Conservation (phyloP, 139 green algal species). For the Picochlorum sp. region DNA sequence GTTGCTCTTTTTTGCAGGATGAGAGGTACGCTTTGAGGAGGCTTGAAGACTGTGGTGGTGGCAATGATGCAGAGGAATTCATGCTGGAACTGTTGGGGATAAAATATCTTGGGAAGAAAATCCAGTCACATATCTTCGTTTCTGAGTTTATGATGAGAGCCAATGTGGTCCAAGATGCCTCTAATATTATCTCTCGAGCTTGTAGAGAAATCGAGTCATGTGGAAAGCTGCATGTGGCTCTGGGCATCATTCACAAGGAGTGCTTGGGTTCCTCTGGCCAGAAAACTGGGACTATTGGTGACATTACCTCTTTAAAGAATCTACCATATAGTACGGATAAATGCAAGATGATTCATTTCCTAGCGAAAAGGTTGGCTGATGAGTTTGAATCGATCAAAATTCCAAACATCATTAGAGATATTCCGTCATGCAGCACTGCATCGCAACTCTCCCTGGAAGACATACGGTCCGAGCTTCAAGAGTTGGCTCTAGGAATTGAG, state of each 20-base stretch:
- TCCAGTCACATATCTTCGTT: slow-evolving; percentile 5
- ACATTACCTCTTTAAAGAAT: not conserved
- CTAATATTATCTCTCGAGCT: slow-evolving; percentile 7
- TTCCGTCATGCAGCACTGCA: slow-evolving; percentile 16
- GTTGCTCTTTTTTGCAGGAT: no score
- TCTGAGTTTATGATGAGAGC: not conserved
- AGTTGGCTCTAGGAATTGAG: slow-evolving; percentile 10
- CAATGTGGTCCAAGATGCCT: not conserved
- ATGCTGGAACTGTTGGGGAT: slow-evolving; percentile 29
- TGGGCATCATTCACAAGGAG: not conserved
- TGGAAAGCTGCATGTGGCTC: not conserved
- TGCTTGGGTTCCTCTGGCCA: not conserved
- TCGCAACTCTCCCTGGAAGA: slow-evolving; percentile 10
- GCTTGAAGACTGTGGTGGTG: slow-evolving; percentile 11
- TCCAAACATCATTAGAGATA: slow-evolving; percentile 1
- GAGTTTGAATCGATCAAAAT: not conserved
- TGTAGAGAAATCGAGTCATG: slow-evolving; percentile 24
- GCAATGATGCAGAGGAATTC: slow-evolving; percentile 25
- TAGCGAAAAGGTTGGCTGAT: not conserved
- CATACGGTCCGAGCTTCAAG: slow-evolving; percentile 17
- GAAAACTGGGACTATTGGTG: not conserved
- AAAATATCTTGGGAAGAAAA: not conserved
- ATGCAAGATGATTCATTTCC: not conserved
- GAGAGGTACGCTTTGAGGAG: slow-evolving; percentile 7
- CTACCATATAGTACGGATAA: not conserved